phyloP scores from a whole-genome alignment of 371 early-diverging fungal genomes.

The Amoeboaphelidium protococcarum region DNA sequence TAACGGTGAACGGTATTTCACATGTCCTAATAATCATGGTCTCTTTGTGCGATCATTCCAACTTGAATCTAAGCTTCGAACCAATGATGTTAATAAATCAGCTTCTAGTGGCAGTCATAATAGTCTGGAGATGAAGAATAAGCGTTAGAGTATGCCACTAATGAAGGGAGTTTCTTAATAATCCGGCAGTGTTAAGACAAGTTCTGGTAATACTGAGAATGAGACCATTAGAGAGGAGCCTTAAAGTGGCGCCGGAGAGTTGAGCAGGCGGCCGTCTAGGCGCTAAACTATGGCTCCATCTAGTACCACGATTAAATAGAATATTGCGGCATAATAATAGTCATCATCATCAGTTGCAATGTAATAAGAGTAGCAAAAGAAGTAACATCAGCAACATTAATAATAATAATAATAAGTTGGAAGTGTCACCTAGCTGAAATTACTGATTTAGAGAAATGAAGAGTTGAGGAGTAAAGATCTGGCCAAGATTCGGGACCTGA shows the following conservation, averaged over 20 bases:
- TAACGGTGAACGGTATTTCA: conserved; percentile 50
- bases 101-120: not conserved
- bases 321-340: no score
- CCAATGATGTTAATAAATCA: not conserved
- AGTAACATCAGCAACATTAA: not conserved
- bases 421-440: not conserved
- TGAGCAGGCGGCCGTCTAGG: no score
- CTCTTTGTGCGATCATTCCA: conserved; percentile 53
- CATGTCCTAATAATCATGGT: conserved; percentile 35
- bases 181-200: not conserved
- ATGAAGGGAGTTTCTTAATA: not conserved
- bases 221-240: not conserved
- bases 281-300: no score
- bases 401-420: not conserved
- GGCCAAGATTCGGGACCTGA: conserved; percentile 26
- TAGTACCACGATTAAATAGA: no score
- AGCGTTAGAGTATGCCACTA: not conserved
- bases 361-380: not conserved
- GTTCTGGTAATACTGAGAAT: not conserved
- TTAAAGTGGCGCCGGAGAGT: no score
- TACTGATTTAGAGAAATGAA: not conserved
- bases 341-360: no score
- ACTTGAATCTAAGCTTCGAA: conserved; percentile 14
- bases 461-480: not conserved
- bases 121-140: not conserved